phyloP scores from a whole-genome alignment of 208 protist species.

The Sergeia podlipaevii region DNA sequence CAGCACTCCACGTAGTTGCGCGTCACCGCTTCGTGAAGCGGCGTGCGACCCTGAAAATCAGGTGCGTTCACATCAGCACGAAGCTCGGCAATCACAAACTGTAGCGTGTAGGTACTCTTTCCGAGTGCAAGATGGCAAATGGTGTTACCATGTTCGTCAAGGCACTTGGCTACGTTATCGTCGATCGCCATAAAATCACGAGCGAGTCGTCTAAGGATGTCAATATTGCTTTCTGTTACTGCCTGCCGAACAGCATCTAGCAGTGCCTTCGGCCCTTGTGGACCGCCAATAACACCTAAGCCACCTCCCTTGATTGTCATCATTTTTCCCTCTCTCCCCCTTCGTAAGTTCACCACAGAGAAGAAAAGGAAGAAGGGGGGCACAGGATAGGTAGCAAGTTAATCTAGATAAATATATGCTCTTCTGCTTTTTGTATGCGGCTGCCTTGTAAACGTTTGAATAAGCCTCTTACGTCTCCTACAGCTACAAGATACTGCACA shows the following conservation, averaged over 20 bases:
- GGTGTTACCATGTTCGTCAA: conserved; percentile 85
- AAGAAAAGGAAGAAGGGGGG: conserved; percentile 1
- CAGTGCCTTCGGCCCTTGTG: conserved; percentile 80
- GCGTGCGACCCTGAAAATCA: conserved; percentile 83
- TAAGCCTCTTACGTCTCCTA: too few species aligned
- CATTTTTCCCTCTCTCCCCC: not conserved
- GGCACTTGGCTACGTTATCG: conserved; percentile 83
- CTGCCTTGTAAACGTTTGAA: too few species aligned
- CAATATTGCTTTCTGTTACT: conserved; percentile 58
- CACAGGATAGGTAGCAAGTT: not conserved
- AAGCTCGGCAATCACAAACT: conserved; percentile 64
- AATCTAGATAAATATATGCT: too few species aligned
- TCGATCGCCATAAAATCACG: conserved; percentile 72
- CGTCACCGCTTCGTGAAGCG: conserved; percentile 85
- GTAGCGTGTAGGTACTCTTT: conserved; percentile 61
- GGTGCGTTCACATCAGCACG: conserved; percentile 65
- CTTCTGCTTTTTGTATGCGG: too few species aligned
- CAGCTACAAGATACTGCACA: not conserved
- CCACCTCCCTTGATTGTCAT: conserved; percentile 3
- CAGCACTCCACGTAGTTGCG: conserved; percentile 81
- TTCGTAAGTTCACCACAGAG: not conserved
- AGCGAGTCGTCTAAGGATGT: conserved; percentile 54
- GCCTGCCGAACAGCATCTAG: conserved; percentile 77
- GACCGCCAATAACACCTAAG: conserved; percentile 65
- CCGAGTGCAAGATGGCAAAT: conserved; percentile 74